Base-by-base conservation (phyloP, 108 stramenopile genomes). In the Nitzschia inconspicua region DNA sequence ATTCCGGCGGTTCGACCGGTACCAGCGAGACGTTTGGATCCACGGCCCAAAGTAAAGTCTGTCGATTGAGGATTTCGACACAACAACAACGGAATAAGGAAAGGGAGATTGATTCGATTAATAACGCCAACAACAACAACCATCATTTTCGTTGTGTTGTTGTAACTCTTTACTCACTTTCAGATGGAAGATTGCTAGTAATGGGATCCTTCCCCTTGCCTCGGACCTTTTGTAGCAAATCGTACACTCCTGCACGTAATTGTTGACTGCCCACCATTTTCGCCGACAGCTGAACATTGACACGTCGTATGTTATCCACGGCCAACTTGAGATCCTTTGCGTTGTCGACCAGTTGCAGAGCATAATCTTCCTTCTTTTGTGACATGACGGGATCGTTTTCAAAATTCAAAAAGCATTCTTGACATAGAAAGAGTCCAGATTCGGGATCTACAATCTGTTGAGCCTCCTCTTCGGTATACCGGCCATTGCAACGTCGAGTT, bases 1-100 rank as follows among this genome's bases (percentile, higher is more conserved):
- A 79, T 82, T 5, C 83, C 83, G 0, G 88, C 90, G 11, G 94
- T 95, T 44, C 89, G 73, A n/a, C 94, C 94, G 3, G 94, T 95
- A 35, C 94, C 94, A 23, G 71, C 90, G 30, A 95, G 57, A 37
- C 94, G 84, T 46, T 80, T 92, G 27, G 86, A 86, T 31, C 94
- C 94, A 48, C 89, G 79, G 7, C 84, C 89, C 72, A 87, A 63
- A 41, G 85, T 75, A 62, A 85, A 83, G 59, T 70, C n/a, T n/a
- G n/a, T n/a, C n/a, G n/a, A n/a, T n/a, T n/a, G n/a, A n/a, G n/a
- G n/a, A n/a, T n/a, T n/a, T n/a, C n/a, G n/a, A n/a, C n/a, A n/a
- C n/a, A n/a, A n/a, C n/a, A n/a, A n/a, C n/a, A n/a, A n/a, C n/a
- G n/a, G n/a, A n/a, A n/a, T n/a, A n/a, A n/a, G n/a, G n/a, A n/a